A percentile compares a stretch with the other conserved stretches of the same genome.
Evolutionary conservation across 441 rosid genomes (phyloP).

Genomic region (Melastoma candidum): DNA sequence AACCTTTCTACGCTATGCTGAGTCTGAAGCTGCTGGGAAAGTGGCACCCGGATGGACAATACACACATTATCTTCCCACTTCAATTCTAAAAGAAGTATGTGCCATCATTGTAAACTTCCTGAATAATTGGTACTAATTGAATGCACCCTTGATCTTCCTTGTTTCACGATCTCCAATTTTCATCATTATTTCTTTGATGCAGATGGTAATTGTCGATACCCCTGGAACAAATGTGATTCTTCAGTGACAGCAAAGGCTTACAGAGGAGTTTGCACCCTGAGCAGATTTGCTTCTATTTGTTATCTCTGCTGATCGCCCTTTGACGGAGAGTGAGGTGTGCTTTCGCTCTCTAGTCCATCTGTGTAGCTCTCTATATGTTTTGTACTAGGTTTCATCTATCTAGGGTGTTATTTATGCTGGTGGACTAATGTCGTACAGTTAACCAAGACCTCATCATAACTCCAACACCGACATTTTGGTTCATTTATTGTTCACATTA

Average conservation of each 20-base stretch:
- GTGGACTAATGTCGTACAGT: no score
- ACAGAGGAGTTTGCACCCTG: slow-evolving; percentile 95
- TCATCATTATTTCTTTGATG: slow-evolving; percentile 8
- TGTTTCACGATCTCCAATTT: no score
- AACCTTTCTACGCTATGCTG: slow-evolving; percentile 69
- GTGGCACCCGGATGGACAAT: slow-evolving; percentile 87
- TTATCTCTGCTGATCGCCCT: slow-evolving; percentile 94
- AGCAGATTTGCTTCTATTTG: slow-evolving; percentile 87
- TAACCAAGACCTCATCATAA: no score
- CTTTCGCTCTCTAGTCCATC: no score
- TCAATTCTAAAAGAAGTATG: slow-evolving; percentile 89
- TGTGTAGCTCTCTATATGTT: slow-evolving; percentile 7
- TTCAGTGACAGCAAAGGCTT: slow-evolving; percentile 87
- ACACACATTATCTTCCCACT: slow-evolving; percentile 73
- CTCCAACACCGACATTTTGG: no score
- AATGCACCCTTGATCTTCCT: no score
- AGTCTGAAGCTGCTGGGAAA: slow-evolving; percentile 45
- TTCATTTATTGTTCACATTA: no score
- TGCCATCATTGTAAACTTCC: neutral
- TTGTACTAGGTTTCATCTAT: neutral
- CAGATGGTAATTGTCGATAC: slow-evolving; percentile 94
- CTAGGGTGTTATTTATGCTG: no score
- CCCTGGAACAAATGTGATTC: slow-evolving; percentile 95
- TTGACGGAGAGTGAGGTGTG: slow-evolving; percentile 92
- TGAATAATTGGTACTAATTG: no score